Percentiles rank a stretch among this genome's conserved stretches.
Evolutionary conservation across 176 grass and related monocot species (phyloP).

Genomic region (Poa annua): DNA sequence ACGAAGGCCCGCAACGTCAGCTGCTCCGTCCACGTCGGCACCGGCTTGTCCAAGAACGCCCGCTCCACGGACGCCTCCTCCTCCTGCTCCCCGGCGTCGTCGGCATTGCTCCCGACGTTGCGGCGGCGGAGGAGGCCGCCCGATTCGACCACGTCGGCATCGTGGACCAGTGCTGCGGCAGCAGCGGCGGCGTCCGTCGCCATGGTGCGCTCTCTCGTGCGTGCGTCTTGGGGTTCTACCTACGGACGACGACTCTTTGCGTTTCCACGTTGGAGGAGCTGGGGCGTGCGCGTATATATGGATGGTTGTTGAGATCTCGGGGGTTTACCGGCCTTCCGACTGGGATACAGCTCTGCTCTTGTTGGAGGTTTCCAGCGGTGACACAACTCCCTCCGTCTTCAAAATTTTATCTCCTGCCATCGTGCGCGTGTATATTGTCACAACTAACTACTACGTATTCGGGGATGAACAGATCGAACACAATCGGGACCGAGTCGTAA

Average conservation of each 20-base stretch:
- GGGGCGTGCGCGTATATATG: slow-evolving; percentile 30
- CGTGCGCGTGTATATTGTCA: neutral
- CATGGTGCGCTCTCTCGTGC: slow-evolving; percentile 44
- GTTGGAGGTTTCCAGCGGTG: neutral
- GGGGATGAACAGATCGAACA: too few relatives aligned
- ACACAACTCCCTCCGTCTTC: neutral
- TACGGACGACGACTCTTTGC: neutral
- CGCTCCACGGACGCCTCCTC: slow-evolving; percentile 52
- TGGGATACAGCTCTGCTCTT: neutral
- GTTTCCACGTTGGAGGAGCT: neutral
- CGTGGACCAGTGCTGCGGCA: neutral
- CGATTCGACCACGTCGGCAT: slow-evolving; percentile 32
- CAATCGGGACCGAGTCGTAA: neutral
- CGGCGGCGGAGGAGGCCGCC: slow-evolving; percentile 46
- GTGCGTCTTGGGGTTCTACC: neutral
- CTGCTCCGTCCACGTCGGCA: slow-evolving; percentile 73
- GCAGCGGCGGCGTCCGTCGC: slow-evolving; percentile 11
- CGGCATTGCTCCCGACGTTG: neutral
- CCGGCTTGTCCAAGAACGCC: slow-evolving; percentile 48
- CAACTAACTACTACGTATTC: neutral
- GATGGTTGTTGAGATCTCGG: slow-evolving; percentile 8
- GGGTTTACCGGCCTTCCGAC: slow-evolving; percentile 7
- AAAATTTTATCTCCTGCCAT: neutral
- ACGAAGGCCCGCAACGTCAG: slow-evolving; percentile 73
- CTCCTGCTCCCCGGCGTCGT: neutral